Evolutionary conservation across 306 rosid species (phyloP).

Genomic region (Dalbergia cochinchinensis): DNA sequence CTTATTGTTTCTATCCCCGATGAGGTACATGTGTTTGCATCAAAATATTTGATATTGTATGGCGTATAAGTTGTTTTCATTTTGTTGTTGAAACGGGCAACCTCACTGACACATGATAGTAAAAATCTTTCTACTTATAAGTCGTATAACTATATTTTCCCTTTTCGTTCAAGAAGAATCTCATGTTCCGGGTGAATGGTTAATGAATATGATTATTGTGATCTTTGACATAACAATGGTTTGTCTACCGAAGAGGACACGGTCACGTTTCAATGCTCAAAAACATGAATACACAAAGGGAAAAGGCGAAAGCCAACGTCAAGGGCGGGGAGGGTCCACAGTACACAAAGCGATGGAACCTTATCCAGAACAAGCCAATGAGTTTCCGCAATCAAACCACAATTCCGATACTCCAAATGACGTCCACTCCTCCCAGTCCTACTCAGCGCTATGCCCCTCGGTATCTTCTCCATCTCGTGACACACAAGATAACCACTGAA

Average conservation of each 20-base stretch:
- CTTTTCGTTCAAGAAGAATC: neutral
- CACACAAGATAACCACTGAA: constrained; percentile 24
- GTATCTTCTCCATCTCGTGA: neutral
- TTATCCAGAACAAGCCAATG: constrained; percentile 81
- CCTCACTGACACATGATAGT: neutral
- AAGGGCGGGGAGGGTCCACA: constrained; percentile 72
- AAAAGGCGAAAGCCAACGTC: neutral
- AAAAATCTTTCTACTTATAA: neutral
- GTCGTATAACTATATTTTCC: too few species aligned
- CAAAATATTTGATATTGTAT: constrained; percentile 20
- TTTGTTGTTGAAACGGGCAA: constrained; percentile 21
- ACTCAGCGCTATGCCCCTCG: neutral
- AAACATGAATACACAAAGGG: neutral
- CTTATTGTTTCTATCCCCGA: neutral
- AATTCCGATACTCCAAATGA: constrained; percentile 42
- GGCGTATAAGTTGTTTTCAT: neutral
- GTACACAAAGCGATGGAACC: constrained; percentile 44
- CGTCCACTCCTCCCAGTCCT: constrained; percentile 39
- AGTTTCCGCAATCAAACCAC: constrained; percentile 28
- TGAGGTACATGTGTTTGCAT: neutral
- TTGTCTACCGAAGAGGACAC: neutral
- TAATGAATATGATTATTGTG: neutral
- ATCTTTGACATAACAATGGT: neutral
- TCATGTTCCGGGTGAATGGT: constrained; percentile 17
- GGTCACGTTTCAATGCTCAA: neutral